Conservation (phyloP, 1,284 basidiomycete genomes). For the Pterulicium gracile region DNA sequence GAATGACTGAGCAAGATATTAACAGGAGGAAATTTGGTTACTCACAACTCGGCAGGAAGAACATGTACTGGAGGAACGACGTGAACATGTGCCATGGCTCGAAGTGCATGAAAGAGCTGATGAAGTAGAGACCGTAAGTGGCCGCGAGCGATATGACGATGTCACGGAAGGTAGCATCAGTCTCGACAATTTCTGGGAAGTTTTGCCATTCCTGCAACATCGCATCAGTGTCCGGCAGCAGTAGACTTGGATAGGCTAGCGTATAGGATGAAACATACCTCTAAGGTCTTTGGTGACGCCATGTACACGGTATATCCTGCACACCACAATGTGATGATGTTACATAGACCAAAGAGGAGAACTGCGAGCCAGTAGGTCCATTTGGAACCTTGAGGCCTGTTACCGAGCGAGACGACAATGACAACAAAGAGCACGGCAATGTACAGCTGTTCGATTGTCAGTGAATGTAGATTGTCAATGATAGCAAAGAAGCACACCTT, state of each 20-base stretch:
- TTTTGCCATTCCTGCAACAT: conserved; percentile 36
- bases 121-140: conserved; percentile 84
- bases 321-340: conserved; percentile 77
- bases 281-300: conserved; percentile 62
- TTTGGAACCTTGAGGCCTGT: conserved; percentile 55
- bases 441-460: conserved; percentile 33
- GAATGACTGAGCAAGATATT: conserved; percentile 7
- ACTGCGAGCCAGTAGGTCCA: conserved; percentile 34
- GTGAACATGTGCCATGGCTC: conserved; percentile 96
- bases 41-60: conserved; percentile 65
- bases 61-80: conserved; percentile 78
- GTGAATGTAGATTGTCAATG: conserved; percentile 12
- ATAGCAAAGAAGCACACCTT: conserved; percentile 33
- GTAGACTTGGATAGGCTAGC: too few species aligned
- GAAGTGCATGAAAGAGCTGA: conserved; percentile 77
- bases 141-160: conserved; percentile 73
- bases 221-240: background rate
- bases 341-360: conserved; percentile 65
- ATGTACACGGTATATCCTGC: conserved; percentile 82
- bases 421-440: conserved; percentile 69
- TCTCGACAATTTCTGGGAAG: conserved; percentile 45
- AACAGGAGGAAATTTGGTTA: conserved; percentile 10
- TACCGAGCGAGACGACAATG: conserved; percentile 75
- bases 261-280: conserved; percentile 32
- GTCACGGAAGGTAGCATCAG: conserved; percentile 66